Conservation (phyloP, 176 grass and related monocot species). For the Zizania latifolia region DNA sequence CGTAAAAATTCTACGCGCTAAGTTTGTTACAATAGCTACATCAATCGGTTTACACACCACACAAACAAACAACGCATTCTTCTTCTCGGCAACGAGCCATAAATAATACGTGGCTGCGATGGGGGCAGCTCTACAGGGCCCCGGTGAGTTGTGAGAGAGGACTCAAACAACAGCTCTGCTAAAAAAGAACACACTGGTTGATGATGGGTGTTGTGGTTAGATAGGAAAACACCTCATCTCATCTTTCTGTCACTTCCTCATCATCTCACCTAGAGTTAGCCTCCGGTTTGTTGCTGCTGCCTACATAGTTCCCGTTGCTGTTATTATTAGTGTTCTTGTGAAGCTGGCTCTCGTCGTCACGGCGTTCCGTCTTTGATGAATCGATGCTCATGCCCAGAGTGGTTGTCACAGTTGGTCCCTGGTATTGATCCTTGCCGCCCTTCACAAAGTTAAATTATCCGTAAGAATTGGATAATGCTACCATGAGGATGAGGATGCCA, state of each 20-base stretch:
- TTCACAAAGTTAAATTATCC: constrained; percentile 12
- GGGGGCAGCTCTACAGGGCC: constrained; percentile 54
- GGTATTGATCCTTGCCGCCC: constrained; percentile 27
- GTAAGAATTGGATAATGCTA: not conserved
- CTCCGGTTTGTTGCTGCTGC: constrained; percentile 42
- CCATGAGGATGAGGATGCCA: not conserved
- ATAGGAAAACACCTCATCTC: constrained; percentile 62
- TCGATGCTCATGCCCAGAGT: constrained; percentile 48
- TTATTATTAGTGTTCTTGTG: constrained; percentile 44
- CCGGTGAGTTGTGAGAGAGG: constrained; percentile 39
- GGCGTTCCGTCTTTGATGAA: constrained; percentile 25
- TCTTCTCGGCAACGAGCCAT: constrained; percentile 46
- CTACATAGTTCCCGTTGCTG: constrained; percentile 39
- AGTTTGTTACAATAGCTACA: constrained; percentile 61
- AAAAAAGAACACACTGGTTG: constrained; percentile 38
- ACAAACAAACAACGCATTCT: constrained; percentile 16
- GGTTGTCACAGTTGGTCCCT: constrained; percentile 35
- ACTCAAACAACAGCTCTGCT: constrained; percentile 49
- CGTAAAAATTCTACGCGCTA: constrained; percentile 61
- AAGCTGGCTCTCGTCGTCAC: constrained; percentile 31
- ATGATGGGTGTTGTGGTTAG: constrained; percentile 74
- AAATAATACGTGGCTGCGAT: constrained; percentile 56
- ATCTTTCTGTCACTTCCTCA: constrained; percentile 36
- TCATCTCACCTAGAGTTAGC: constrained; percentile 51
- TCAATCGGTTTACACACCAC: constrained; percentile 37